A percentile compares a stretch with the other conserved stretches of the same genome.
These are phyloP conservation scores for Camelina sativa DNA, from an alignment of 345 rosid species.

Conservation along the genomic window DNA sequence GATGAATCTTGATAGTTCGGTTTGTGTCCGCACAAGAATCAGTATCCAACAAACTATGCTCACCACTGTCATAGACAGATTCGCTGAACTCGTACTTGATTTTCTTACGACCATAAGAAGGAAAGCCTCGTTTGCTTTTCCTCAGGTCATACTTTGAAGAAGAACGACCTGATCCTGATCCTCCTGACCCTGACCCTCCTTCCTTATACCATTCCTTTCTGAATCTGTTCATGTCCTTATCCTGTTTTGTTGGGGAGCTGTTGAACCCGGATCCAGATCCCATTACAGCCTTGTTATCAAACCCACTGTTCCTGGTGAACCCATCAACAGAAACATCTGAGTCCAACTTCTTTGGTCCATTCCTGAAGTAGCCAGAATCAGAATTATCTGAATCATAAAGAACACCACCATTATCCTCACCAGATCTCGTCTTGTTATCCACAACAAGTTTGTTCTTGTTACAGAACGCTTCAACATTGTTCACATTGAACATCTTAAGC, in stretches of 20 bases:
- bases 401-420: conserved; percentile 36
- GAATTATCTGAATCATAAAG: conserved; percentile 56
- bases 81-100: conserved; percentile 50
- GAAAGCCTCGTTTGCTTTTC: conserved; percentile 48
- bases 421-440: conserved; percentile 42
- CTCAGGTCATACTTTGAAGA: conserved; percentile 52
- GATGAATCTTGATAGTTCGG: conserved; percentile 38
- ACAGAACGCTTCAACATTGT: conserved; percentile 42
- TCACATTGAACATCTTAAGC: conserved; percentile 46
- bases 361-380: conserved; percentile 72
- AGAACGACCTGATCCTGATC: conserved; percentile 47
- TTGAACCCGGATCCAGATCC: conserved; percentile 51
- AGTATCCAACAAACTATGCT: conserved; percentile 52
- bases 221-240: conserved; percentile 48
- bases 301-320: conserved; percentile 37
- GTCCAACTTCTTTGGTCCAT: conserved; percentile 66
- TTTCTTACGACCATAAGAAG: conserved; percentile 46
- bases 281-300: conserved; percentile 37
- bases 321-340: conserved; percentile 62
- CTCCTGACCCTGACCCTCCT: conserved; percentile 27
- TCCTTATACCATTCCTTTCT: conserved; percentile 38
- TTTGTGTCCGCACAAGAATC: conserved; percentile 51
- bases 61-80: conserved; percentile 56
- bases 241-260: conserved; percentile 45
- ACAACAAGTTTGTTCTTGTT: conserved; percentile 41